These are phyloP conservation scores for Clitopilus hobsonii DNA, from an alignment of 768 basidiomycete species.

Conservation along the genomic window DNA sequence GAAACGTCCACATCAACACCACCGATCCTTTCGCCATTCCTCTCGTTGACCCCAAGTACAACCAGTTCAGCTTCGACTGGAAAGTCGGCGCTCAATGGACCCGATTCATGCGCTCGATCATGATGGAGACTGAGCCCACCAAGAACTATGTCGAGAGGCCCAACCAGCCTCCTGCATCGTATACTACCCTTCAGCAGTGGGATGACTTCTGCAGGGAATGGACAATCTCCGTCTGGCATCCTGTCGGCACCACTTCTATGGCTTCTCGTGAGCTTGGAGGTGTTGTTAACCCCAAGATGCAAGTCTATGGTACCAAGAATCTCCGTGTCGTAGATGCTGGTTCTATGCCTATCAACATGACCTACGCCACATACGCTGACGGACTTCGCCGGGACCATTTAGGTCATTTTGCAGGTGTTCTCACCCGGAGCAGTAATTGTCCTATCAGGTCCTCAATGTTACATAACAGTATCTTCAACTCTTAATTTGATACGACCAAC, in stretches of 20 bases:
- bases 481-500: too few relatives aligned
- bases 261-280: conserved; percentile 21
- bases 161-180: conserved; percentile 1
- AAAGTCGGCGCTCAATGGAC: conserved; percentile 8
- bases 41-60: conserved; percentile 14
- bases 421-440: too few relatives aligned
- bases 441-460: too few relatives aligned
- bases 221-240: conserved; percentile 20
- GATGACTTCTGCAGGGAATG: conserved; percentile 11
- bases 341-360: conserved; percentile 2
- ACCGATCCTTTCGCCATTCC: conserved; percentile 15
- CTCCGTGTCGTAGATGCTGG: conserved; percentile 6
- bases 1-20: conserved; percentile 16
- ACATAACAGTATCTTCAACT: too few relatives aligned
- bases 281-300: conserved; percentile 3
- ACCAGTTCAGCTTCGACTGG: conserved; percentile 8
- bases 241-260: conserved; percentile 27
- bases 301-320: conserved; percentile 3
- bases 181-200: conserved; percentile 7
- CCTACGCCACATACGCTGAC: background rate
- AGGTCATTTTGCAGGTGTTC: too few relatives aligned
- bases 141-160: conserved; percentile 7
- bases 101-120: conserved; percentile 2
- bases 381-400: too few relatives aligned
- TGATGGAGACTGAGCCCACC: conserved; percentile 8